Evolutionary conservation across 2,329 filamentous ascomycete genomes (phyloP).

Genomic region (Neurospora sp.): DNA sequence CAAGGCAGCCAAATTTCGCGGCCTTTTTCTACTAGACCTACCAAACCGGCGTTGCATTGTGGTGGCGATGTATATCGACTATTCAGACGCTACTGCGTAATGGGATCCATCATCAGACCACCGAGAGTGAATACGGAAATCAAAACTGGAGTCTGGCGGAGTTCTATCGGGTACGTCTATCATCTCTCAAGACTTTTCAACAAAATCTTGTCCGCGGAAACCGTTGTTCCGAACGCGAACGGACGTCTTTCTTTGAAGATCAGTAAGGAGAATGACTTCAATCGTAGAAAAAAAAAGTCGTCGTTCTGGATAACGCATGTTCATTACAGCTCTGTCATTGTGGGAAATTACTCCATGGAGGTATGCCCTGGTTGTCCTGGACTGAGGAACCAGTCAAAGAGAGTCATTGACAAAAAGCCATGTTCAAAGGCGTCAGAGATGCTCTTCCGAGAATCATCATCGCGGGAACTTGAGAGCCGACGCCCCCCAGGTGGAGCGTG

Average conservation of each 20-base stretch:
- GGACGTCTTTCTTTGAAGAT: not conserved
- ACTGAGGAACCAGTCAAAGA: not conserved
- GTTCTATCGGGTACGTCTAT: not conserved
- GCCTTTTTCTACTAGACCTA: not conserved
- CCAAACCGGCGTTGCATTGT: not conserved
- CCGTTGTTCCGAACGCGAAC: not conserved
- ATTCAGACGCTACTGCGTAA: not conserved
- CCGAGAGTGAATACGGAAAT: not conserved
- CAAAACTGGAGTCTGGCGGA: not conserved
- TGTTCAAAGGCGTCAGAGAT: not conserved
- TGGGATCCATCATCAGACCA: not conserved
- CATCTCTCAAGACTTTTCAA: not conserved
- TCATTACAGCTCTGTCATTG: not conserved
- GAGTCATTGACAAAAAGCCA: not conserved
- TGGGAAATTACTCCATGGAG: not conserved
- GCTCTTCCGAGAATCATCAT: not conserved
- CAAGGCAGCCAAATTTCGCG: not conserved
- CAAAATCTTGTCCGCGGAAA: not conserved
- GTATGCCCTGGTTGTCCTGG: not conserved
- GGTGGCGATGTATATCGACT: not conserved
- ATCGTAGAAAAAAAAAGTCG: not conserved
- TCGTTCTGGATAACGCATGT: not conserved
- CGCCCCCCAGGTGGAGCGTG: not conserved
- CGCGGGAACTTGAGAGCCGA: not conserved
- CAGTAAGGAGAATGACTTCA: not conserved